phyloP scores from a whole-genome alignment of 2,329 filamentous ascomycete genomes.

The Sordariomycetes sp. region DNA sequence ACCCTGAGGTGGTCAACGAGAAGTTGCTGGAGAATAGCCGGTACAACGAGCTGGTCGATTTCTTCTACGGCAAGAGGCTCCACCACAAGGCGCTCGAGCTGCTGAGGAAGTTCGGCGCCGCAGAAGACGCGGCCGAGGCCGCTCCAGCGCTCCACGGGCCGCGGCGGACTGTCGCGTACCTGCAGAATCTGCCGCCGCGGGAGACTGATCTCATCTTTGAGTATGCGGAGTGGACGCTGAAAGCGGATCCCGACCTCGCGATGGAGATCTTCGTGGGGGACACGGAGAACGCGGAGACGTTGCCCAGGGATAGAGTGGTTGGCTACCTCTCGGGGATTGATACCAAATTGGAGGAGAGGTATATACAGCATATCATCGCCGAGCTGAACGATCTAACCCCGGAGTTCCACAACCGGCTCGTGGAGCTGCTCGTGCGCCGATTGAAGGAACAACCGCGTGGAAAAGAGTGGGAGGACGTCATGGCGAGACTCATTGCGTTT shows the following conservation, averaged over 20 bases:
- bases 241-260: conserved; percentile 58
- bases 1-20: conserved; percentile 89
- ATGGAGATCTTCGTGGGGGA: conserved; percentile 94
- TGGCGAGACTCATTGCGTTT: conserved; percentile 62
- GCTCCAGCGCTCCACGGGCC: conserved; percentile 62
- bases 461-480: conserved; percentile 44
- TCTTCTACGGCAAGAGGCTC: conserved; percentile 88
- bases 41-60: conserved; percentile 93
- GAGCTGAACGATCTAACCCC: conserved; percentile 78
- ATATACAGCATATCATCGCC: conserved; percentile 82
- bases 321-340: conserved; percentile 64
- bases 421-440: conserved; percentile 58
- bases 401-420: conserved; percentile 77
- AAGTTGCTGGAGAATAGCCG: conserved; percentile 79
- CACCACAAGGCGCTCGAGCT: conserved; percentile 80
- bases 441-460: conserved; percentile 30
- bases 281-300: conserved; percentile 84
- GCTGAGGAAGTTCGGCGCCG: conserved; percentile 67
- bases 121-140: conserved; percentile 35
- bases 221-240: conserved; percentile 81
- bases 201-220: conserved; percentile 86
- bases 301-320: conserved; percentile 69
- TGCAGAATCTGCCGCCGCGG: conserved; percentile 80
- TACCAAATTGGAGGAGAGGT: conserved; percentile 60
- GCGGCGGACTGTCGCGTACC: conserved; percentile 72